Evolutionary conservation across 441 rosid species (phyloP).

Genomic region (Populus hybrid): DNA sequence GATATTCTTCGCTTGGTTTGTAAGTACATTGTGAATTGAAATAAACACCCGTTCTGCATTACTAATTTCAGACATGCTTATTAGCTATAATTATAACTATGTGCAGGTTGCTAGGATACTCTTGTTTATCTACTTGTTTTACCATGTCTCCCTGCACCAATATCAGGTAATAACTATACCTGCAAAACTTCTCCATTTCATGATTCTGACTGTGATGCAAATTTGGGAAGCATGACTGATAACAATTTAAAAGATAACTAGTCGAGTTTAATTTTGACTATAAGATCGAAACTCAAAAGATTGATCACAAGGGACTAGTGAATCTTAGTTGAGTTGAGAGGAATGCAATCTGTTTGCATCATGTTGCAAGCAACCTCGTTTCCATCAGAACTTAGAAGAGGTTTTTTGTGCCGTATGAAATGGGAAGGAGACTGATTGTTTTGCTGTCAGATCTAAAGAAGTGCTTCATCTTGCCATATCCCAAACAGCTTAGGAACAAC

Average conservation of each 20-base stretch:
- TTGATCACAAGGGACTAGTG: background rate
- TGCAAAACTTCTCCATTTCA: background rate
- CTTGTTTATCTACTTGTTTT: conserved; percentile 45
- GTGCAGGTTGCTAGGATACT: conserved; percentile 52
- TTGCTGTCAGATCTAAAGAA: background rate
- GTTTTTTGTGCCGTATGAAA: background rate
- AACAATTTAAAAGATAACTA: background rate
- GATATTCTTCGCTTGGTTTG: conserved; percentile 56
- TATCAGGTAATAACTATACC: conserved; percentile 35
- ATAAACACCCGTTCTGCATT: background rate
- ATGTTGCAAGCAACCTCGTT: background rate
- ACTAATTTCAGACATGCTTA: background rate
- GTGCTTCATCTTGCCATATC: background rate
- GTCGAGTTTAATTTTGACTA: background rate
- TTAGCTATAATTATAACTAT: background rate
- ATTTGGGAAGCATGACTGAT: background rate
- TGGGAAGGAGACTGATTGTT: background rate
- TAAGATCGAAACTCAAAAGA: background rate
- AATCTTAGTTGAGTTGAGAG: background rate
- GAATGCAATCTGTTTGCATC: background rate
- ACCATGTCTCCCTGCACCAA: conserved; percentile 44
- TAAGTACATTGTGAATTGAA: conserved; percentile 17
- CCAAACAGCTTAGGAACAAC: background rate
- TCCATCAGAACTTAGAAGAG: background rate
- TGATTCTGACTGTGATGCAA: background rate